Conservation (phyloP, 768 basidiomycete species). For the Tephrocybe sp. region DNA sequence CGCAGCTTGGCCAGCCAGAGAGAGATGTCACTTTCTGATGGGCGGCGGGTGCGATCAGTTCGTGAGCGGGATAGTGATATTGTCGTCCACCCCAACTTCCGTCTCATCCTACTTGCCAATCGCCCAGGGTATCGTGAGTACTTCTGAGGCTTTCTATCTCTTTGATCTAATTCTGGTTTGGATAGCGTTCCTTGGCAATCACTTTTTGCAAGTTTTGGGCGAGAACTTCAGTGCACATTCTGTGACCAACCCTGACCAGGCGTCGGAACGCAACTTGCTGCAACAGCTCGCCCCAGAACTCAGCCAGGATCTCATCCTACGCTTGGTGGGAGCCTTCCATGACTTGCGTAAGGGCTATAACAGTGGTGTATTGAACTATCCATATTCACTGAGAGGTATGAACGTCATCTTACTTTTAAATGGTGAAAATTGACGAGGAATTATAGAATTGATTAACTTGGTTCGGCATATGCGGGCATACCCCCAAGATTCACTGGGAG, state of each 20-base stretch:
- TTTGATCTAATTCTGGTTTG: background rate
- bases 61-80: constrained; percentile 54
- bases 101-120: constrained; percentile 65
- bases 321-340: constrained; percentile 65
- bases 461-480: constrained; percentile 64
- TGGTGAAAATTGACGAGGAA: background rate
- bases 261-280: constrained; percentile 61
- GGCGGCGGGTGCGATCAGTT: constrained; percentile 50
- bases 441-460: constrained; percentile 62
- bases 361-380: constrained; percentile 57
- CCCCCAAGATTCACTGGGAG: constrained; percentile 56
- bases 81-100: constrained; percentile 61
- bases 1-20: constrained; percentile 65
- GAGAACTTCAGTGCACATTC: constrained; percentile 70
- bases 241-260: constrained; percentile 65
- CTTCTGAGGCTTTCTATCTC: background rate
- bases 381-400: constrained; percentile 66
- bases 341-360: constrained; percentile 62
- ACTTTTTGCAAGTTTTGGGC: constrained; percentile 70
- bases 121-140: constrained; percentile 69
- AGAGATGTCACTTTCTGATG: constrained; percentile 65
- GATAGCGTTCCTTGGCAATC: constrained; percentile 71
- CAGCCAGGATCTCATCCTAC: constrained; percentile 48
- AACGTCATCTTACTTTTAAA: background rate
- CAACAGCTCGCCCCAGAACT: constrained; percentile 63